Conservation (phyloP, 164 flowering plant species). For the Cinnamomum micranthum region DNA sequence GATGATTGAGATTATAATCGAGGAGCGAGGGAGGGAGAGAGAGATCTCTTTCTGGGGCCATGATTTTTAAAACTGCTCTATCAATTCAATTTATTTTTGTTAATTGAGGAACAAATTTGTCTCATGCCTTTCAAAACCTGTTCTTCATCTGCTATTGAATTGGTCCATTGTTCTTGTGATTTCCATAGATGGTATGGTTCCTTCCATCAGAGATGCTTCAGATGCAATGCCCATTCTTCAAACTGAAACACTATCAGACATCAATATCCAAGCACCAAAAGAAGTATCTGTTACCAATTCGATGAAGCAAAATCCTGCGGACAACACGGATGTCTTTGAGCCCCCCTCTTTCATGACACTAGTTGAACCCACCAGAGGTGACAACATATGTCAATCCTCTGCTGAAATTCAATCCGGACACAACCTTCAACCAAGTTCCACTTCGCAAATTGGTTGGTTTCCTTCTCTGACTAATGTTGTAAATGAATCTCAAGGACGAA, state of each 20-base stretch:
- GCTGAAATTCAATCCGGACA: slow-evolving; percentile 33
- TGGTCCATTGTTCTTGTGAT: slow-evolving; percentile 1
- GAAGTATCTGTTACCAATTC: slow-evolving; percentile 12
- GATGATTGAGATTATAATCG: too few relatives aligned
- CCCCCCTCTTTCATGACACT: slow-evolving; percentile 65
- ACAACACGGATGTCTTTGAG: slow-evolving; percentile 39
- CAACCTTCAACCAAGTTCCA: slow-evolving; percentile 24
- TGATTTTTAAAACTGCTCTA: background rate
- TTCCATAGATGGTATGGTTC: slow-evolving; percentile 29
- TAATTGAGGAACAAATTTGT: background rate
- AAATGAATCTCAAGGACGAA: slow-evolving; percentile 56
- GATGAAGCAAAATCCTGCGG: slow-evolving; percentile 13
- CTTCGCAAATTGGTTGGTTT: slow-evolving; percentile 49
- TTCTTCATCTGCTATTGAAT: background rate
- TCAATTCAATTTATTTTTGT: background rate
- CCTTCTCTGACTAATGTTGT: slow-evolving; percentile 41
- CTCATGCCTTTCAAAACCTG: background rate
- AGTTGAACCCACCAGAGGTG: slow-evolving; percentile 34
- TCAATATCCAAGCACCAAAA: slow-evolving; percentile 16
- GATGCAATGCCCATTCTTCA: slow-evolving; percentile 27
- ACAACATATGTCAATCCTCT: slow-evolving; percentile 9
- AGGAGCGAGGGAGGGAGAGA: background rate
- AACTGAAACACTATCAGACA: slow-evolving; percentile 21
- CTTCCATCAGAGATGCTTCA: slow-evolving; percentile 34
- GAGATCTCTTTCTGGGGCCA: background rate